Evolutionary conservation across 306 rosid genomes (phyloP).

Genomic region (Prunus campanulata): DNA sequence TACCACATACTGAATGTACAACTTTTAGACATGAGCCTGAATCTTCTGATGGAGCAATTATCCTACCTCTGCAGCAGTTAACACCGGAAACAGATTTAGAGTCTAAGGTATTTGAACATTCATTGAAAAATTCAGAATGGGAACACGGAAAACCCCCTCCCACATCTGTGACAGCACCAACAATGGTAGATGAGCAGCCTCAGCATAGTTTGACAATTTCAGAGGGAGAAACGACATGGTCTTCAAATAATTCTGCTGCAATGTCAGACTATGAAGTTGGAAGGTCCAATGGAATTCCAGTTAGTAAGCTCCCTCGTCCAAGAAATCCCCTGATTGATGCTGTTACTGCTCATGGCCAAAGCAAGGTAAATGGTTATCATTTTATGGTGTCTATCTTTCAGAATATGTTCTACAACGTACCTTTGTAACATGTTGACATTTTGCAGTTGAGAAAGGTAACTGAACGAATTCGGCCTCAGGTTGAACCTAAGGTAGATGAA

Average conservation of each 20-base stretch:
- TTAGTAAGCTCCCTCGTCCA: conserved; percentile 65
- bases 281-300: conserved; percentile 47
- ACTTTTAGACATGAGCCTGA: conserved; percentile 25
- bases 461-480: conserved; percentile 66
- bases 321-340: conserved; percentile 70
- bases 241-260: conserved; percentile 32
- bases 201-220: conserved; percentile 31
- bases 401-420: conserved; percentile 23
- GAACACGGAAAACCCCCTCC: conserved; percentile 31
- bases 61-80: conserved; percentile 36
- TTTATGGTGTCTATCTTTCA: conserved; percentile 19
- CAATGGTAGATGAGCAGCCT: conserved; percentile 38
- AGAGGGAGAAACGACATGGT: conserved; percentile 41
- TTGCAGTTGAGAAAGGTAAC: conserved; percentile 86
- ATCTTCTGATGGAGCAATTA: conserved; percentile 18
- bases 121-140: conserved; percentile 36
- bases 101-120: conserved; percentile 30
- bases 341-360: conserved; percentile 79
- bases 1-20: conserved; percentile 21
- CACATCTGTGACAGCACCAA: conserved; percentile 30
- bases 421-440: conserved; percentile 20
- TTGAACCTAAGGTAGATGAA: conserved; percentile 69
- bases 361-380: conserved; percentile 60
- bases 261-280: conserved; percentile 37
- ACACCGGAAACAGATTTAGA: conserved; percentile 37